Base-by-base conservation (phyloP, 2,329 filamentous ascomycete species). In the Botrytis byssoidea region DNA sequence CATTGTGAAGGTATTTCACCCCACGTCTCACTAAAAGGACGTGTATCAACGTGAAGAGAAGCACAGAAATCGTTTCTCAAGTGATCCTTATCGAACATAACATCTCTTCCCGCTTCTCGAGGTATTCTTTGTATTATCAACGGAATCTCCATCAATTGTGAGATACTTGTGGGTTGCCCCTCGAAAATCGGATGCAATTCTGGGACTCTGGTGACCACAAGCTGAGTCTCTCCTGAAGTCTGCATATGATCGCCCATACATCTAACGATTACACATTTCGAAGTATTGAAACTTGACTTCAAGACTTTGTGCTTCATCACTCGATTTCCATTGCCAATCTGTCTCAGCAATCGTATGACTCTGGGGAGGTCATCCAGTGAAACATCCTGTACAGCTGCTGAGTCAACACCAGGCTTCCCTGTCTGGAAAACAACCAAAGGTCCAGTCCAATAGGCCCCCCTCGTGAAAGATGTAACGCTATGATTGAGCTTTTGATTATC, bases 221-320 rank as follows among this genome's bases (percentile, higher is more conserved):
- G 7, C 20, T 8, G 5, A 25, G 3, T 25, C 20, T 20, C 6
- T n/a, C 4, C 1, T 9, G 12, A 4, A 8, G 3, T 10, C 3
- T 57, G 18, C 16, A 12, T 12, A 10, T 29, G 0, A 32, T 64
- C 40, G 9, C 40, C 37, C 40, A 0, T 2, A 12, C 61, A 64
- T 44, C 1, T 35, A 35, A 37, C 8, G 3, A 48, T 12, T 18
- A 48, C 12, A 22, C 42, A 12, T 37, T 16, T 32, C 37, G 37
- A 9, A 20, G 22, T 25, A 10, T 66, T 48, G 12, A 22, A 14
- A 6, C 35, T 25, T 10, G 20, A 16, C 40, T 20, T 12, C 1
- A 42, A n/a, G 18, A 20, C 40, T 6, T 44, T 14, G 9, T 20
- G 7, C 4, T 64, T n/a, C 40, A 40, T 42, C 8, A 40, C 16